phyloP scores from a whole-genome alignment of 208 protist genomes.

The Phytomonas francai region DNA sequence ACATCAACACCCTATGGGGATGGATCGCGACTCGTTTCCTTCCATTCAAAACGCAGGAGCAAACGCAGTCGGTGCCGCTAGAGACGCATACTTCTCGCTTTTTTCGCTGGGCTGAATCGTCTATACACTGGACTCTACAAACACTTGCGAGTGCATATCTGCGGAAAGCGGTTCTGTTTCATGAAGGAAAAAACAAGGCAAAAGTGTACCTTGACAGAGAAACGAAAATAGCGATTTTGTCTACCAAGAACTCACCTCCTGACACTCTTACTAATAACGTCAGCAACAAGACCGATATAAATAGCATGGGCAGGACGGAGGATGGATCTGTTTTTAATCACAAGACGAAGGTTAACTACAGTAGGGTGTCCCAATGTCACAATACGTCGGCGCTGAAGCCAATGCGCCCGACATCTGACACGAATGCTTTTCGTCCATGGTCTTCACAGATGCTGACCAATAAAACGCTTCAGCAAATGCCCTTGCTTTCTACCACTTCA shows the following conservation, averaged over 20 bases:
- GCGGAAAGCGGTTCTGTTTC: neutral
- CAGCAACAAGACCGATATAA: neutral
- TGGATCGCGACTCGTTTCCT: neutral
- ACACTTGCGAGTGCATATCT: neutral
- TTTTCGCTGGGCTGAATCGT: neutral
- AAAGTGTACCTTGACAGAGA: neutral
- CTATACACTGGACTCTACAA: neutral
- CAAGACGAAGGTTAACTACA: neutral
- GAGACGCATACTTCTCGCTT: neutral
- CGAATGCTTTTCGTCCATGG: neutral
- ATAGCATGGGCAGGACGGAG: neutral
- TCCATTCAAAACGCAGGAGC: neutral
- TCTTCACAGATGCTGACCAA: neutral
- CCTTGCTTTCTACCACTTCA: neutral
- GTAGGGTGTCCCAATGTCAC: neutral
- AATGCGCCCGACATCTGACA: neutral
- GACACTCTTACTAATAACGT: neutral
- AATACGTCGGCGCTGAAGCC: neutral
- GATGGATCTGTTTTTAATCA: neutral
- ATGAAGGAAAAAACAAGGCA: neutral
- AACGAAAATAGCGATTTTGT: neutral
- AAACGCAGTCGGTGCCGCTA: neutral
- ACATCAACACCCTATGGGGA: neutral
- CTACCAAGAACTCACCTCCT: neutral
- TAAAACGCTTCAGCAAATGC: neutral